Percentiles rank a stretch among this genome's conserved stretches.
phyloP scores from a whole-genome alignment of 805 yeast species.

The Wickerhamiella australiensis region DNA sequence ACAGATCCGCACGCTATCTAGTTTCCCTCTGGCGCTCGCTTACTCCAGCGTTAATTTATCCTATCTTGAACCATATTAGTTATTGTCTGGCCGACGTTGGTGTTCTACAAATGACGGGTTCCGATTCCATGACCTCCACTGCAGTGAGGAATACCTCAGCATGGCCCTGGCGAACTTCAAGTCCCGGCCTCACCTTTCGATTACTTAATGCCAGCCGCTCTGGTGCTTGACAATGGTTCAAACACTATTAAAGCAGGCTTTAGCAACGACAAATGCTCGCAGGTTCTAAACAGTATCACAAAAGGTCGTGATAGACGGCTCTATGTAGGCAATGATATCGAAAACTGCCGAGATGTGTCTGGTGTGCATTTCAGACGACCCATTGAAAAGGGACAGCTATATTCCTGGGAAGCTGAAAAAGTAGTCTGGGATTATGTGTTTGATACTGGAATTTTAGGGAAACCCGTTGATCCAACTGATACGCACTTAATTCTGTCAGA shows the following conservation, averaged over 20 bases:
- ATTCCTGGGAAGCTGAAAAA: constrained; percentile 83
- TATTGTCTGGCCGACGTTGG: too few relatives aligned
- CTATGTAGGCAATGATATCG: constrained; percentile 59
- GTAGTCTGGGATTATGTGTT: constrained; percentile 82
- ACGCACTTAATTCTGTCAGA: constrained; percentile 63
- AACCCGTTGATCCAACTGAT: constrained; percentile 33
- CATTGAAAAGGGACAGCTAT: constrained; percentile 73
- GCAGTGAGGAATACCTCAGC: too few relatives aligned
- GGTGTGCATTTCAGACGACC: constrained; percentile 71
- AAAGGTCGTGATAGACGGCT: constrained; percentile 64
- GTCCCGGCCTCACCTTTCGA: neutral
- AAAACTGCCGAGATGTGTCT: constrained; percentile 56
- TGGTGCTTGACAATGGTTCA: constrained; percentile 85
- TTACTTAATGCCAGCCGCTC: constrained; percentile 4
- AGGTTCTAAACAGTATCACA: constrained; percentile 57
- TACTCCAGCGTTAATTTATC: too few relatives aligned
- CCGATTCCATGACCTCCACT: too few relatives aligned
- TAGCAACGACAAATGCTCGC: constrained; percentile 33
- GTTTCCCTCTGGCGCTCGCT: too few relatives aligned
- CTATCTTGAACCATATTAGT: too few relatives aligned
- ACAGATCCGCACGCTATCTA: too few relatives aligned
- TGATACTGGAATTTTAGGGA: constrained; percentile 27
- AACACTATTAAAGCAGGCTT: constrained; percentile 62
- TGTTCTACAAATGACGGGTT: too few relatives aligned
- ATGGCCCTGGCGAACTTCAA: too few relatives aligned